A percentile compares a stretch with the other conserved stretches of the same genome.
phyloP scores from a whole-genome alignment of 2,329 filamentous ascomycete genomes.

The Cadophora luteo-olivacea region DNA sequence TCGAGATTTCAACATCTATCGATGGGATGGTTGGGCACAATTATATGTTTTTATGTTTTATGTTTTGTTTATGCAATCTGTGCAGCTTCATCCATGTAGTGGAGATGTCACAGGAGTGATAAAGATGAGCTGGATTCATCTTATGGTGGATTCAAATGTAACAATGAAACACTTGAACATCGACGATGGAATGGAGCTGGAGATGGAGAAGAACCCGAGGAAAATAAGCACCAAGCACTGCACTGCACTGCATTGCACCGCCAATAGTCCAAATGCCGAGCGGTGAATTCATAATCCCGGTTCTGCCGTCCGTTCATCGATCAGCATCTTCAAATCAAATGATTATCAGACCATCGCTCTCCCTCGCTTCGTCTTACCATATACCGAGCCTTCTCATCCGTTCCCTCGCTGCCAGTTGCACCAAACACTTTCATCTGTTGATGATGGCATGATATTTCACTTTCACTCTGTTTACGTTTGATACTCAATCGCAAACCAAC shows the following conservation, averaged over 20 bases:
- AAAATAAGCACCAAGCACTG: neutral
- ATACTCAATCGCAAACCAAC: neutral
- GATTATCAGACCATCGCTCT: too few species aligned
- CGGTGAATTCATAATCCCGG: conserved; percentile 4
- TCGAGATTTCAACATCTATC: neutral
- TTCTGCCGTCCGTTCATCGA: conserved; percentile 1
- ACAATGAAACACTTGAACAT: conserved; percentile 6
- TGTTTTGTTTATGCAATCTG: conserved; percentile 2
- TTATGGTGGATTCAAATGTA: neutral
- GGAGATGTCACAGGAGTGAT: neutral
- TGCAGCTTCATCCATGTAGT: neutral
- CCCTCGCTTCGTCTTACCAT: neutral
- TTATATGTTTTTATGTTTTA: too few species aligned
- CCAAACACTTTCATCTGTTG: neutral
- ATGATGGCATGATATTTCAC: neutral
- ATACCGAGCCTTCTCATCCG: neutral
- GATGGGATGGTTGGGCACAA: neutral
- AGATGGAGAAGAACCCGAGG: neutral
- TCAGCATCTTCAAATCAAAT: conserved; percentile 4
- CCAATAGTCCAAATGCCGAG: conserved; percentile 3
- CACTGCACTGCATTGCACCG: neutral
- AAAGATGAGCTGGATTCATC: neutral
- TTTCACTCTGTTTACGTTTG: neutral
- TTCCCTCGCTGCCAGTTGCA: neutral
- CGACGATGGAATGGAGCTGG: neutral